Evolutionary conservation across 257 asterid genomes (phyloP), one percentile per base, ranked within the genome.

Genomic region (Cinchona pubescens): DNA sequence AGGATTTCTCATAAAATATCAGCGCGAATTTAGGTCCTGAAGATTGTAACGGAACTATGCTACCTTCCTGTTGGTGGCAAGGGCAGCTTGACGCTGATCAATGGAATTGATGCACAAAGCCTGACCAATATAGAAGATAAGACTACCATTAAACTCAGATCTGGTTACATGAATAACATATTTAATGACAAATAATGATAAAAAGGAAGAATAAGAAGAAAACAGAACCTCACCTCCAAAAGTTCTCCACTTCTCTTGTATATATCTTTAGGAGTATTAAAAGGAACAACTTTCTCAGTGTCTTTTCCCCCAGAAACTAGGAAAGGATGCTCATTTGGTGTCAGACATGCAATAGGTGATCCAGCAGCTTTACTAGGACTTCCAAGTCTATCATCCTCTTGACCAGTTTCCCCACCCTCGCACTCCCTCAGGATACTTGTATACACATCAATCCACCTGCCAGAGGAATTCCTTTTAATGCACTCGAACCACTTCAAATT

Each of bases 31-130:
- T 30, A 75, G 30, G 38, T n/a, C 34, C 12, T 65, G 49, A 51
- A 48, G 38, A 35, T 3, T 40, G 30, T 42, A 72, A 56, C 11
- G 25, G 55, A 61, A 80, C 69, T 69, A 68, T 67, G 85, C 73
- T 69, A 92, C 99, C 99, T 94, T 94, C 85, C 71, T 83, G 85
- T 89, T 92, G 89, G 96, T 92, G 71, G 99, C 89, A 75, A 94
- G 88, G 74, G 94, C 97, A 76, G 89, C 96, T 83, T 94, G 92
- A 80, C 85, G 81, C 83, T 90, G 92, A 89, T 94, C 87, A 45
- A 82, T 76, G 80, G 96, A 88, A 83, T 92, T 92, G 76, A 92
- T 75, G 85, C 99, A 92, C 85, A 92, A 74, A 78, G 96, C 98
- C 99, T 94, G 93, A 78, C 69, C 84, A 78, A 73, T 18, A 64